phyloP scores from a whole-genome alignment of 2,329 filamentous ascomycete species.

The Dothideomycetes sp. region DNA sequence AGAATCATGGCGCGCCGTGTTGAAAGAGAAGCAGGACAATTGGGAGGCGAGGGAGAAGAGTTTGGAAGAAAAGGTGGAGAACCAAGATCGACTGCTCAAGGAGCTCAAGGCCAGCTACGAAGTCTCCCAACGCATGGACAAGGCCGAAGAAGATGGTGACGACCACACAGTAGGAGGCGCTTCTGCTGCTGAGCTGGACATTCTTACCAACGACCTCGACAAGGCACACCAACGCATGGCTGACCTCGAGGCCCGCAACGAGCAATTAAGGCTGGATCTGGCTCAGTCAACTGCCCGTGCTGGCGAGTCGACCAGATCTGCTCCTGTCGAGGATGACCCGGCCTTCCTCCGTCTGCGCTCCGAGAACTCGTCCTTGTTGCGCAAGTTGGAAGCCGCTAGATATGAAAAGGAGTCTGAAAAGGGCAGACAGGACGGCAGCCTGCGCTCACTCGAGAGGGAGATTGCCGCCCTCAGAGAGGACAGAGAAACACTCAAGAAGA shows the following conservation, averaged over 20 bases:
- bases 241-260: constrained; percentile 87
- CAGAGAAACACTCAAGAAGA: constrained; percentile 65
- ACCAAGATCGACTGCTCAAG: constrained; percentile 80
- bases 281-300: constrained; percentile 75
- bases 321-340: constrained; percentile 76
- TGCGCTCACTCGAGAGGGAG: constrained; percentile 73
- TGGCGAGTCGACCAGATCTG: constrained; percentile 44
- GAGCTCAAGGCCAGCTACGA: constrained; percentile 97
- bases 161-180: constrained; percentile 51
- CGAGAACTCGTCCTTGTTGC: constrained; percentile 83
- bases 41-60: constrained; percentile 90
- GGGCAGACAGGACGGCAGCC: constrained; percentile 61
- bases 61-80: constrained; percentile 87
- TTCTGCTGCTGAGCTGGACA: constrained; percentile 82
- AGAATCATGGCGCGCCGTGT: constrained; percentile 74
- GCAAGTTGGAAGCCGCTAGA: constrained; percentile 73
- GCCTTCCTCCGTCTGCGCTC: constrained; percentile 77
- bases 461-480: constrained; percentile 65
- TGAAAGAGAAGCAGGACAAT: constrained; percentile 91
- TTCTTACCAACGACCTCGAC: constrained; percentile 84
- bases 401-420: constrained; percentile 77
- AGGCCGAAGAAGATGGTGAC: constrained; percentile 49
- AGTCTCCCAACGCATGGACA: constrained; percentile 80
- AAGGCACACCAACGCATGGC: constrained; percentile 76
- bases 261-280: constrained; percentile 80